These are phyloP conservation scores for Pyronema omphalodes DNA, from an alignment of 495 filamentous ascomycete genomes.

Conservation along the genomic window DNA sequence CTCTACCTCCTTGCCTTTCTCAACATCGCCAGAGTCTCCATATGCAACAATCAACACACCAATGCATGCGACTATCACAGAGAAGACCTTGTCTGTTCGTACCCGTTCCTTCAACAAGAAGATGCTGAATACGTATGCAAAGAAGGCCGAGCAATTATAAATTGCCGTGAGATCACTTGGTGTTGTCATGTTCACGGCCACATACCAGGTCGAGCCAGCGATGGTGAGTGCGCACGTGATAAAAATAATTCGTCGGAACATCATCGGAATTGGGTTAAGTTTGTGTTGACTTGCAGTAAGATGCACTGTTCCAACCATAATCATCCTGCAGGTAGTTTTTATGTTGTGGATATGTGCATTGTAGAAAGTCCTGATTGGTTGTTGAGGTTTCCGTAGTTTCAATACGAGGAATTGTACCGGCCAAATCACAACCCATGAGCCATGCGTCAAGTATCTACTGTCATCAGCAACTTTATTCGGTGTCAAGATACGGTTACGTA, in stretches of 20 bases:
- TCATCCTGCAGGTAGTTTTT: constrained; percentile 70
- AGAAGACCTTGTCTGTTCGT: constrained; percentile 58
- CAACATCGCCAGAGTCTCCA: constrained; percentile 40
- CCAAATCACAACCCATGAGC: constrained; percentile 81
- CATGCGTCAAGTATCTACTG: constrained; percentile 73
- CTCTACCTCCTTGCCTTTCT: constrained; percentile 26
- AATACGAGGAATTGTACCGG: constrained; percentile 65
- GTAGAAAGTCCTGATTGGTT: constrained; percentile 80
- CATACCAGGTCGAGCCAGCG: constrained; percentile 86
- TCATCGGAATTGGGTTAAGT: constrained; percentile 46
- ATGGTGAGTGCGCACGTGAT: constrained; percentile 76
- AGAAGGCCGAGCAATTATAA: constrained; percentile 98
- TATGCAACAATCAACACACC: constrained; percentile 89
- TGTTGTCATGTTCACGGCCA: constrained; percentile 82
- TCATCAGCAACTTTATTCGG: constrained; percentile 5
- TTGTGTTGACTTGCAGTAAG: constrained; percentile 35
- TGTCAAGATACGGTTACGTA: constrained; percentile 25
- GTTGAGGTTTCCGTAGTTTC: constrained; percentile 39
- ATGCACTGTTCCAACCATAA: constrained; percentile 38
- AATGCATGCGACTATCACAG: constrained; percentile 66
- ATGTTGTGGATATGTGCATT: constrained; percentile 54
- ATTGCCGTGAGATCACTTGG: constrained; percentile 88
- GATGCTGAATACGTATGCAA: constrained; percentile 89
- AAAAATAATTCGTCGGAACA: constrained; percentile 57
- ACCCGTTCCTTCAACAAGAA: constrained; percentile 70